Conservation (phyloP, 768 basidiomycete genomes). For the Boletellus ananas region DNA sequence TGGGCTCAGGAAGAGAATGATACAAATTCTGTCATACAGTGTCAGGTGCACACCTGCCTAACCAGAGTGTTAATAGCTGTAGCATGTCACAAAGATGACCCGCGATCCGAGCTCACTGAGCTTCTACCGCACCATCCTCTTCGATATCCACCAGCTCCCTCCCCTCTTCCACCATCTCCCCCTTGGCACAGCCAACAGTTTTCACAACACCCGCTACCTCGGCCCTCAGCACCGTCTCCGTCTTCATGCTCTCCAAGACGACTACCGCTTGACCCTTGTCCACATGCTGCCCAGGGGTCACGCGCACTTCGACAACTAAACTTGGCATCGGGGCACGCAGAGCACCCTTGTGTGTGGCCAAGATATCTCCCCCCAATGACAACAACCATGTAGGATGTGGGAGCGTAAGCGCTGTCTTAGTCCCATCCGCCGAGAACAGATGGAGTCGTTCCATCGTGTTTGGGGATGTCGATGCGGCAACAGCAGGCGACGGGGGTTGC, state of each 20-base stretch:
- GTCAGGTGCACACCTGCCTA: too few relatives aligned
- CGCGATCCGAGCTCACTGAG: background rate
- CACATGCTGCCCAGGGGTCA: conserved; percentile 71
- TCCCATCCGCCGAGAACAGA: conserved; percentile 56
- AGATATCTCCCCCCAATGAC: conserved; percentile 58
- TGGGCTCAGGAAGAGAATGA: too few relatives aligned
- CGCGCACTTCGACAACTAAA: conserved; percentile 83
- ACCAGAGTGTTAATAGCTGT: too few relatives aligned
- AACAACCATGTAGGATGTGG: conserved; percentile 69
- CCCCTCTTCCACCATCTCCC: conserved; percentile 91
- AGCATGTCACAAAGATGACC: too few relatives aligned
- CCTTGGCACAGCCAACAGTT: conserved; percentile 71
- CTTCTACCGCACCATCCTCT: conserved; percentile 33
- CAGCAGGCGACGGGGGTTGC: conserved; percentile 52
- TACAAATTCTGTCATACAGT: too few relatives aligned
- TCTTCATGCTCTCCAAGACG: conserved; percentile 96
- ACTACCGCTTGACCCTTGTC: conserved; percentile 79
- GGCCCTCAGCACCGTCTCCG: conserved; percentile 83
- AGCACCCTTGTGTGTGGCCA: conserved; percentile 55
- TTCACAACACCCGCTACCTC: conserved; percentile 65
- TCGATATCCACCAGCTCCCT: conserved; percentile 71
- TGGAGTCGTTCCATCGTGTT: conserved; percentile 73
- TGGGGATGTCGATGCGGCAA: conserved; percentile 51
- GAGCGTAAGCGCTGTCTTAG: conserved; percentile 62
- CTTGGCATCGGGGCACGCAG: conserved; percentile 91